These are phyloP conservation scores for Groenewaldozyma sp. DNA, from an alignment of 1,139 yeast species.

Conservation along the genomic window DNA sequence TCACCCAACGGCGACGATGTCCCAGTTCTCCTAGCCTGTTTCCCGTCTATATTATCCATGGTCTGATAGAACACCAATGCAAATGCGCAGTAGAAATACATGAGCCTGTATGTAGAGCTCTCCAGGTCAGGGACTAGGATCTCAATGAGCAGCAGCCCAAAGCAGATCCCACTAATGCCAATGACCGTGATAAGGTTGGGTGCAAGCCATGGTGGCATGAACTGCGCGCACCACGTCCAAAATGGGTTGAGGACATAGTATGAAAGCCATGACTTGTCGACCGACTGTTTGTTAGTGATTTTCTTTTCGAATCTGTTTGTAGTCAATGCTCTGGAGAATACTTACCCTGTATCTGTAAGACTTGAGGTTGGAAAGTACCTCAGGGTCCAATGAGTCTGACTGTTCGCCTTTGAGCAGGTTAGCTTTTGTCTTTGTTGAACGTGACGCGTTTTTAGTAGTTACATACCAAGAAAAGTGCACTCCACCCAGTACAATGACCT, in stretches of 20 bases:
- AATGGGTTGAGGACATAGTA: conserved; percentile 56
- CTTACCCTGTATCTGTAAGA: conserved; percentile 21
- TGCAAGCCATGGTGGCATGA: conserved; percentile 67
- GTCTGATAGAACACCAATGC: conserved; percentile 74
- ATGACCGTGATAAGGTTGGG: conserved; percentile 66
- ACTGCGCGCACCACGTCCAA: conserved; percentile 58
- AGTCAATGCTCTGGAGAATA: too few relatives aligned
- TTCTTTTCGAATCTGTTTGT: too few relatives aligned
- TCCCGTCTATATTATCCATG: conserved; percentile 77
- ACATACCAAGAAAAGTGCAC: too few relatives aligned
- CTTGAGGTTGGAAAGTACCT: conserved; percentile 19
- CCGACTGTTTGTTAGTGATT: conserved; percentile 31
- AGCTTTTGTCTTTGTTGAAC: too few relatives aligned
- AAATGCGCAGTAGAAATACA: conserved; percentile 56
- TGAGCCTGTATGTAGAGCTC: conserved; percentile 52
- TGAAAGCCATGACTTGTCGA: conserved; percentile 61
- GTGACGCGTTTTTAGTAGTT: too few relatives aligned
- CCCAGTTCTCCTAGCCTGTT: conserved; percentile 70
- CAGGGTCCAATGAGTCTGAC: conserved; percentile 17
- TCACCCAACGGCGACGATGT: conserved; percentile 76
- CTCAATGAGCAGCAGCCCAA: conserved; percentile 45
- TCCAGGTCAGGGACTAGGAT: conserved; percentile 51
- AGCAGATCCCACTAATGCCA: conserved; percentile 52
- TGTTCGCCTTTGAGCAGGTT: too few relatives aligned
- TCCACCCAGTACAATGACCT: too few relatives aligned